Conservation (phyloP, 441 rosid species). For the Euphorbia schlechtendalii region DNA sequence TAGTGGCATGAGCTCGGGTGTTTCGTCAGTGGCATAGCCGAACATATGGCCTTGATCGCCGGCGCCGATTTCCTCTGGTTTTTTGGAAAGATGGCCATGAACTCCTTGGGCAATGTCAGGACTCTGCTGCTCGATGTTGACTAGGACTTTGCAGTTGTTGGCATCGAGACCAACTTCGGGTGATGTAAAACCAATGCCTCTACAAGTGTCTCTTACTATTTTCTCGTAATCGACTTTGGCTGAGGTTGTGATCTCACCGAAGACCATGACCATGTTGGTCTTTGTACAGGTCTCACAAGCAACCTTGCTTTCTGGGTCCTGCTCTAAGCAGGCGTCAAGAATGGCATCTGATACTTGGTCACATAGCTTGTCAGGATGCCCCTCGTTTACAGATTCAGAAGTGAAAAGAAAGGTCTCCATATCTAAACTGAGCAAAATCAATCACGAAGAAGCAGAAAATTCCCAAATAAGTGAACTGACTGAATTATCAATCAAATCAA, state of each 20-base stretch:
- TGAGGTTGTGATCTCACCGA: conserved; percentile 76
- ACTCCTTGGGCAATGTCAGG: conserved; percentile 85
- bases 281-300: conserved; percentile 83
- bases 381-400: conserved; percentile 80
- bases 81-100: conserved; percentile 68
- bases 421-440: conserved; percentile 17
- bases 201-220: conserved; percentile 72
- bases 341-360: conserved; percentile 82
- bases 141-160: conserved; percentile 64
- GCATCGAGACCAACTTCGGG: conserved; percentile 80
- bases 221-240: conserved; percentile 67
- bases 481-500: too few relatives aligned
- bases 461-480: neutral
- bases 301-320: conserved; percentile 83
- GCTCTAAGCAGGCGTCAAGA: conserved; percentile 77
- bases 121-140: conserved; percentile 74
- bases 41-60: conserved; percentile 87
- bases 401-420: conserved; percentile 85
- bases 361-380: conserved; percentile 82
- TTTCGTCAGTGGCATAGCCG: conserved; percentile 73
- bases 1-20: conserved; percentile 70
- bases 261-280: conserved; percentile 84
- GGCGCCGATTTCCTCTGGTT: conserved; percentile 81
- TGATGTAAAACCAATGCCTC: conserved; percentile 61
- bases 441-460: neutral